Conservation (phyloP, 202 grass and related monocot genomes). For the Hordeum pubiflorum region DNA sequence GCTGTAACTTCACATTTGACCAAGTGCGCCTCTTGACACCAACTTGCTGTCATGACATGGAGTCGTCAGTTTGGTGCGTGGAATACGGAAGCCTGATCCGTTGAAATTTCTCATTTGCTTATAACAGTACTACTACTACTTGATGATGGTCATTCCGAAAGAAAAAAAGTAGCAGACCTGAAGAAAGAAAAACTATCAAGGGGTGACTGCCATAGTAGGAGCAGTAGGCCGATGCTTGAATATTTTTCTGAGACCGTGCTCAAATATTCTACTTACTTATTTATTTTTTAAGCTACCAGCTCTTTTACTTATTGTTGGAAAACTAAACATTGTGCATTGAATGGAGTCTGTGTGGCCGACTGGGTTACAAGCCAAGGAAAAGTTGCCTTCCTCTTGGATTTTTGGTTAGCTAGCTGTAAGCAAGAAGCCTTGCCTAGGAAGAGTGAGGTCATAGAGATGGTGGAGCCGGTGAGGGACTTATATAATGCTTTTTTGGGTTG, state of each 20-base stretch:
- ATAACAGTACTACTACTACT: neutral
- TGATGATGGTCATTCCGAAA: neutral
- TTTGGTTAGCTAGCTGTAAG: neutral
- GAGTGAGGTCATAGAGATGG: neutral
- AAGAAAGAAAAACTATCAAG: neutral
- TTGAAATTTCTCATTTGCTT: neutral
- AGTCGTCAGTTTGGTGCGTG: neutral
- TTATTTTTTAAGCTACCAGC: too few species aligned
- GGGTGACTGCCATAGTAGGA: neutral
- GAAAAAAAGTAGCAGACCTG: too few species aligned
- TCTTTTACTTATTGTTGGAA: too few species aligned
- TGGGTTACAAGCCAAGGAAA: neutral
- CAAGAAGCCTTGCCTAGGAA: neutral
- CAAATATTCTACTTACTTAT: too few species aligned
- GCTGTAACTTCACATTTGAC: neutral
- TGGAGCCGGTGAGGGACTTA: neutral
- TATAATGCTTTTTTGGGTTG: neutral
- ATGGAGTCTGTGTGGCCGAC: neutral
- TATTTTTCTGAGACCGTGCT: neutral
- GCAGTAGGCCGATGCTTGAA: neutral
- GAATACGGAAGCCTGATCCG: neutral
- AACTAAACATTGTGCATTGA: too few species aligned
- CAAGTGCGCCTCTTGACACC: neutral
- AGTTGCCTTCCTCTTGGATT: neutral
- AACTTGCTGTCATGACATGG: neutral